Conservation (phyloP, 805 yeast species). For the Starmerella vitae region DNA sequence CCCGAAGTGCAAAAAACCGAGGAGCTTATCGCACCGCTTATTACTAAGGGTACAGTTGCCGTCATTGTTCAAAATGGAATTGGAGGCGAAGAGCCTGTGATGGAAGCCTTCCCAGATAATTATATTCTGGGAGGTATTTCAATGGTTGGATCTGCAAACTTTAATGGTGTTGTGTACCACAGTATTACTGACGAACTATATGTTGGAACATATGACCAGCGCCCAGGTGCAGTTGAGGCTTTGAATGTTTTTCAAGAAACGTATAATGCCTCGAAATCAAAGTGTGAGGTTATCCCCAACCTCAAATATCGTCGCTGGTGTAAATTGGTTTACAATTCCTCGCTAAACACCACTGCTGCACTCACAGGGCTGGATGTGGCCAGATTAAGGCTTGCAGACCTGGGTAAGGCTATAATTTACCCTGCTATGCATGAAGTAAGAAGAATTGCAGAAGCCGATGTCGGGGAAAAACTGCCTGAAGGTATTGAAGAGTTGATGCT, state of each 20-base stretch:
- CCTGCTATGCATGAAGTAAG: conserved; percentile 61
- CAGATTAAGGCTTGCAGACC: conserved; percentile 36
- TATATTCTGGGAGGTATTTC: conserved; percentile 50
- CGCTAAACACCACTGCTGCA: conserved; percentile 50
- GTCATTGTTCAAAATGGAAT: conserved; percentile 56
- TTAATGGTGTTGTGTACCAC: conserved; percentile 39
- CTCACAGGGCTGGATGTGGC: conserved; percentile 49
- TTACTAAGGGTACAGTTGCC: conserved; percentile 37
- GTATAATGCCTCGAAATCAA: conserved; percentile 35
- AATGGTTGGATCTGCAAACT: conserved; percentile 46
- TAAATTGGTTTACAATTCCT: conserved; percentile 57
- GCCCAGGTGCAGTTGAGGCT: conserved; percentile 24
- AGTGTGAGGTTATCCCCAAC: conserved; percentile 32
- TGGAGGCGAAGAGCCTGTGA: conserved; percentile 45
- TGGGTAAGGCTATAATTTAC: conserved; percentile 29
- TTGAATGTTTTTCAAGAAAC: conserved; percentile 35
- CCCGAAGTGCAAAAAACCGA: conserved; percentile 48
- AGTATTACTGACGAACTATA: conserved; percentile 38
- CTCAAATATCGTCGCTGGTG: conserved; percentile 46
- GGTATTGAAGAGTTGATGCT: conserved; percentile 38
- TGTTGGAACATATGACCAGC: conserved; percentile 41
- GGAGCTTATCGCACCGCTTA: conserved; percentile 39
- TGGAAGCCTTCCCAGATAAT: conserved; percentile 37
- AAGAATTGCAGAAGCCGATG: conserved; percentile 52
- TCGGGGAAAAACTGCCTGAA: conserved; percentile 40